phyloP scores from a whole-genome alignment of 192 early-diverging fungal species.

The Gigaspora rosea region DNA sequence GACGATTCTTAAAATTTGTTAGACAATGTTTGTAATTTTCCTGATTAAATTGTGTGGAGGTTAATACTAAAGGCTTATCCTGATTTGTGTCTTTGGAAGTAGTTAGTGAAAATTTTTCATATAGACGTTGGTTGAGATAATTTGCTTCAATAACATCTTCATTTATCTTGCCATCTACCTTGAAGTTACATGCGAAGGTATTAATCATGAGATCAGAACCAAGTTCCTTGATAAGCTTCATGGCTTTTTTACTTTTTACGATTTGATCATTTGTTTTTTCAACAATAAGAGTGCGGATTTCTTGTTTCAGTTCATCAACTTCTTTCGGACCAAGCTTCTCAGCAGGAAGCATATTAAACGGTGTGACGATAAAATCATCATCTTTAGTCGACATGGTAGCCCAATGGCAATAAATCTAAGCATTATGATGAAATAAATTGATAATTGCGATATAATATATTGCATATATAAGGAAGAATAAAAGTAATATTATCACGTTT shows the following conservation, averaged over 20 bases:
- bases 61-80: not conserved
- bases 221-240: not conserved
- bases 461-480: too few species aligned
- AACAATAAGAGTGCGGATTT: not conserved
- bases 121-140: not conserved
- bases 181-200: not conserved
- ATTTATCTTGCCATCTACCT: not conserved
- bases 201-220: slow-evolving; percentile 3
- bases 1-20: slow-evolving; percentile 5
- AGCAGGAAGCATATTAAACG: slow-evolving; percentile 2
- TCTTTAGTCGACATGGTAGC: slow-evolving; percentile 4
- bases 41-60: not conserved
- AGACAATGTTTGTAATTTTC: not conserved
- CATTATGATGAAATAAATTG: not conserved
- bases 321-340: not conserved
- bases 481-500: too few species aligned
- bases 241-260: not conserved
- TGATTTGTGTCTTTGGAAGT: not conserved
- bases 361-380: not conserved
- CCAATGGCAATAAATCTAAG: slow-evolving; percentile 10
- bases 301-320: not conserved
- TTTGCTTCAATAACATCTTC: slow-evolving; percentile 3
- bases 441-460: too few species aligned
- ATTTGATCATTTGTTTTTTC: not conserved
- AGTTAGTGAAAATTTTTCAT: not conserved